These are phyloP conservation scores for Metarhizium humberi DNA, from an alignment of 2,329 filamentous ascomycete genomes.

Conservation along the genomic window DNA sequence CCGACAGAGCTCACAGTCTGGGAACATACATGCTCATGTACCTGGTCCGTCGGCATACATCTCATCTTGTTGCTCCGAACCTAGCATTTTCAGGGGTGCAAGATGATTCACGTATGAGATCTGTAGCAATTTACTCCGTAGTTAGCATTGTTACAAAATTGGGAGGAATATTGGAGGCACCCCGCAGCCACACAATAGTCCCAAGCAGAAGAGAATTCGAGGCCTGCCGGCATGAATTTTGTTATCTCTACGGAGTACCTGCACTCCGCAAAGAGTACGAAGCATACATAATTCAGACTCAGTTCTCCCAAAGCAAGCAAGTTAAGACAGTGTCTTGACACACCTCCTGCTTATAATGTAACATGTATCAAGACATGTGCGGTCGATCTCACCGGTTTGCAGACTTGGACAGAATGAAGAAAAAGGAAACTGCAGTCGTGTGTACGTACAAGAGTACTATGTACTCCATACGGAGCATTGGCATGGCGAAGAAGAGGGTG, in stretches of 20 bases:
- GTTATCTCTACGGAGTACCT: no score
- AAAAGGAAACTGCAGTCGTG: neutral
- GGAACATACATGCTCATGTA: neutral
- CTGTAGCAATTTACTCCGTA: neutral
- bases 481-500: neutral
- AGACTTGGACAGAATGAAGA: neutral
- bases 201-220: neutral
- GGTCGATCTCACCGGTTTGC: neutral
- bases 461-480: neutral
- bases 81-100: neutral
- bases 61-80: neutral
- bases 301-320: neutral
- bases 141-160: neutral
- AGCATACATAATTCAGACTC: neutral
- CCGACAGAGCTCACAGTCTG: neutral
- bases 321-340: slow-evolving; percentile 2
- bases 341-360: neutral
- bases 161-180: neutral
- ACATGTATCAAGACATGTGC: neutral
- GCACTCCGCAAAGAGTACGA: no score
- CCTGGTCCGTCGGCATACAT: neutral
- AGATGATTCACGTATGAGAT: neutral
- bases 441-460: neutral
- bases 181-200: neutral
- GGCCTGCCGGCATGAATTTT: neutral